A percentile compares a stretch with the other conserved stretches of the same genome.
Conservation (phyloP, 345 rosid species). For the Hirschfeldia incana region DNA sequence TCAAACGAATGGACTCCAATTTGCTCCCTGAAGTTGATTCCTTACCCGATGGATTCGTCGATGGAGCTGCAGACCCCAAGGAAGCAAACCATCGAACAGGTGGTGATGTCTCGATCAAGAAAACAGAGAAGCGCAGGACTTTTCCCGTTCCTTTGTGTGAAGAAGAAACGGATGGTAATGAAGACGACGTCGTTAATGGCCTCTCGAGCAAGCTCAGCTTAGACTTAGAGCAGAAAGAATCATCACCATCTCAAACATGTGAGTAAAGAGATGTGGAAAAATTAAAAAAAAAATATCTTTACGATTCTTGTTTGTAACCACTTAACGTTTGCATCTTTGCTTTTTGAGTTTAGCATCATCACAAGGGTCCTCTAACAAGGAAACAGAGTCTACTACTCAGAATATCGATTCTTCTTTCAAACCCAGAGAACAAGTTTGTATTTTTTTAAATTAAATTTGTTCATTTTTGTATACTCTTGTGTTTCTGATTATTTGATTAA, state of each 20-base stretch:
- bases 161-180: conserved; percentile 48
- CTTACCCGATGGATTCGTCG: conserved; percentile 93
- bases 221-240: conserved; percentile 32
- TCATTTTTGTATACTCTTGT: background rate
- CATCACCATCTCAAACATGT: conserved; percentile 25
- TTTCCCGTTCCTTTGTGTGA: conserved; percentile 74
- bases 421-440: conserved; percentile 63
- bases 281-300: too few relatives aligned
- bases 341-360: conserved; percentile 12
- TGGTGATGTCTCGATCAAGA: conserved; percentile 38
- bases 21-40: conserved; percentile 91
- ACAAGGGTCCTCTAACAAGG: conserved; percentile 9
- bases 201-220: conserved; percentile 27
- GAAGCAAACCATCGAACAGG: conserved; percentile 31
- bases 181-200: too few relatives aligned
- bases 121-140: conserved; percentile 50
- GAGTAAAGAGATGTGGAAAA: background rate
- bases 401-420: conserved; percentile 43
- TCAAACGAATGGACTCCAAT: conserved; percentile 57
- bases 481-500: conserved; percentile 7
- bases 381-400: conserved; percentile 43
- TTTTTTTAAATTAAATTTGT: background rate
- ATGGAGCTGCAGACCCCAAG: conserved; percentile 53
- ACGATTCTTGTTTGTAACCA: conserved; percentile 41
- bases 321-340: conserved; percentile 19